Conservation (phyloP, 139 green algal genomes). For the Micromonas commoda region DNA sequence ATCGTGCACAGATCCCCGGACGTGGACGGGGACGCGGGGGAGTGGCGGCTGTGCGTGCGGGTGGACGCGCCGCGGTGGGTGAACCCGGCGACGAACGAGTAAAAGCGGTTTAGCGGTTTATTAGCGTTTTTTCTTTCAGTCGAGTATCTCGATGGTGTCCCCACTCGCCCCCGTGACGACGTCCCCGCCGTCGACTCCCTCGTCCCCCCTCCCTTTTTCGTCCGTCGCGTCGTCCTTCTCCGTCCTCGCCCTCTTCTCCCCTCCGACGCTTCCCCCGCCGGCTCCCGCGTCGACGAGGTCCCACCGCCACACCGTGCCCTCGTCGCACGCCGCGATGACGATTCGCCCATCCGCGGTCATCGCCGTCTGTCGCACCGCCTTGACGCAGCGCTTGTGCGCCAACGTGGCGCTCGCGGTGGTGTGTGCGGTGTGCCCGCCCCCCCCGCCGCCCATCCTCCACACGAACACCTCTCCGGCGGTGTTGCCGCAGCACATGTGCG, state of each 20-base stretch:
- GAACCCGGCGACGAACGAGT: too few species aligned
- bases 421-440: not conserved
- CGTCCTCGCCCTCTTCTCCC: not conserved
- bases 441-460: conserved; percentile 1
- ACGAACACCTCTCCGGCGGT: not conserved
- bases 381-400: not conserved
- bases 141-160: too few species aligned
- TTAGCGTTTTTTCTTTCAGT: not conserved
- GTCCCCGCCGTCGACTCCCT: too few species aligned
- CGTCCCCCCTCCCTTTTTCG: too few species aligned
- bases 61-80: too few species aligned
- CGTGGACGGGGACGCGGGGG: not conserved
- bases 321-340: conserved; percentile 21
- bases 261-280: not conserved
- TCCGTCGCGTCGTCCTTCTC: too few species aligned
- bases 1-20: conserved; percentile 12
- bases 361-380: conserved; percentile 18
- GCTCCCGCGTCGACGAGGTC: conserved; percentile 1
- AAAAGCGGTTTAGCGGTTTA: not conserved
- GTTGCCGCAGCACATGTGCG: conserved; percentile 17
- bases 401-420: not conserved
- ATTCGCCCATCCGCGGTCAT: conserved; percentile 14
- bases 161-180: too few species aligned
- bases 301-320: conserved; percentile 19
- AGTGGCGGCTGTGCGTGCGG: not conserved